phyloP scores from a whole-genome alignment of 73 alveolate species.

The Paramecium octaurelia region DNA sequence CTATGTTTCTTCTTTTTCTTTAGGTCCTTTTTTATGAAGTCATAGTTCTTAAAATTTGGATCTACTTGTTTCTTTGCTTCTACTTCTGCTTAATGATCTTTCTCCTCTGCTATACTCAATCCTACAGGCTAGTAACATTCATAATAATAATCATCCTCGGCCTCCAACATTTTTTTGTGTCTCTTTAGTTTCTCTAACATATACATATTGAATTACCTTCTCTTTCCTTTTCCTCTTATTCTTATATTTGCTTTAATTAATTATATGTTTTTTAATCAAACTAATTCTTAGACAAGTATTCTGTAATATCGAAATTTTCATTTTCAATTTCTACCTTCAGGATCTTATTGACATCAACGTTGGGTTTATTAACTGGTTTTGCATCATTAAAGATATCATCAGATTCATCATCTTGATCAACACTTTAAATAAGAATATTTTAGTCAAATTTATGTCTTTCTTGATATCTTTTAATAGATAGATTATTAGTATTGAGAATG shows the following conservation, averaged over 20 bases:
- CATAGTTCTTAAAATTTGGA: background rate
- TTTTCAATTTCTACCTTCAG: background rate
- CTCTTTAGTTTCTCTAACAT: background rate
- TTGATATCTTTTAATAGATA: background rate
- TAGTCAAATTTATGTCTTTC: background rate
- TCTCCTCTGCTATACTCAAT: background rate
- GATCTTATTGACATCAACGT: background rate
- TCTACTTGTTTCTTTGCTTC: background rate
- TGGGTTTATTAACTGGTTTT: background rate
- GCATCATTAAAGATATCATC: conserved; percentile 13
- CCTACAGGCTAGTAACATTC: background rate
- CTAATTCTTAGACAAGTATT: background rate
- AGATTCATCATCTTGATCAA: background rate
- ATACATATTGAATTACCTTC: background rate
- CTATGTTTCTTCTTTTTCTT: background rate
- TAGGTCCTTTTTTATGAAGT: background rate
- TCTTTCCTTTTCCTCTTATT: background rate
- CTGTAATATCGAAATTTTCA: background rate
- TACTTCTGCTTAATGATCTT: background rate
- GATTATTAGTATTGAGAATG: background rate
- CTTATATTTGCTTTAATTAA: background rate
- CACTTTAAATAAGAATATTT: background rate
- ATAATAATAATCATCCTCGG: background rate
- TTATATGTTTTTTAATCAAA: background rate
- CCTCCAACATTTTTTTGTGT: background rate